Conservation (phyloP, 202 grass and related monocot genomes). For the Carex sylvatica region DNA sequence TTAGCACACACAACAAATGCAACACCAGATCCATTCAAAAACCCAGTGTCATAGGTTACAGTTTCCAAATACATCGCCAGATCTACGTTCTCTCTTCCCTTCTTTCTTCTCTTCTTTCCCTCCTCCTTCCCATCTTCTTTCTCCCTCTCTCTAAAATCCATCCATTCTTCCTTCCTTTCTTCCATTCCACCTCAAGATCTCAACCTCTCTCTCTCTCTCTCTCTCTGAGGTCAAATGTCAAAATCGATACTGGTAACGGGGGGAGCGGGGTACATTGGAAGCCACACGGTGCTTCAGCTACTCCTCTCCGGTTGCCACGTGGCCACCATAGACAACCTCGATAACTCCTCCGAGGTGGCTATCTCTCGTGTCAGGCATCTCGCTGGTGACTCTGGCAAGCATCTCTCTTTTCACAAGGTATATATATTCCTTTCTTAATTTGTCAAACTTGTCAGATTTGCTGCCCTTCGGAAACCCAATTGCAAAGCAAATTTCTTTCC, state of each 20-base stretch:
- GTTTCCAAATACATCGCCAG: conserved; percentile 17
- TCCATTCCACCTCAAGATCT: background rate
- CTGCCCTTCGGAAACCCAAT: background rate
- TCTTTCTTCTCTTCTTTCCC: background rate
- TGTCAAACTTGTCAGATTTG: background rate
- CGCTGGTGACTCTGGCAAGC: conserved; percentile 41
- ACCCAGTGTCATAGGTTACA: background rate
- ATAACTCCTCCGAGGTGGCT: conserved; percentile 64
- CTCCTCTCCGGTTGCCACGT: conserved; percentile 58
- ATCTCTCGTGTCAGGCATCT: conserved; percentile 51
- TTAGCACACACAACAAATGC: background rate
- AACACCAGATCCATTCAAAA: background rate
- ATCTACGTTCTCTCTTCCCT: background rate
- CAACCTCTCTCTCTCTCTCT: background rate
- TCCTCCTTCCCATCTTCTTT: background rate
- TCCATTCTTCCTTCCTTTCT: background rate
- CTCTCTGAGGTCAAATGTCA: conserved; percentile 2
- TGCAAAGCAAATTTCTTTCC: background rate
- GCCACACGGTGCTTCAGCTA: conserved; percentile 85
- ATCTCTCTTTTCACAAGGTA: conserved; percentile 76
- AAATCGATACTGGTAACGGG: conserved; percentile 75
- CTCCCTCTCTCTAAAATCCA: background rate
- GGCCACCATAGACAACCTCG: conserved; percentile 66
- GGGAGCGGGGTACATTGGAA: conserved; percentile 83
- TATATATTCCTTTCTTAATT: background rate